Base-by-base conservation (phyloP, 2,329 filamentous ascomycete genomes). In the Anthostomella pinea region DNA sequence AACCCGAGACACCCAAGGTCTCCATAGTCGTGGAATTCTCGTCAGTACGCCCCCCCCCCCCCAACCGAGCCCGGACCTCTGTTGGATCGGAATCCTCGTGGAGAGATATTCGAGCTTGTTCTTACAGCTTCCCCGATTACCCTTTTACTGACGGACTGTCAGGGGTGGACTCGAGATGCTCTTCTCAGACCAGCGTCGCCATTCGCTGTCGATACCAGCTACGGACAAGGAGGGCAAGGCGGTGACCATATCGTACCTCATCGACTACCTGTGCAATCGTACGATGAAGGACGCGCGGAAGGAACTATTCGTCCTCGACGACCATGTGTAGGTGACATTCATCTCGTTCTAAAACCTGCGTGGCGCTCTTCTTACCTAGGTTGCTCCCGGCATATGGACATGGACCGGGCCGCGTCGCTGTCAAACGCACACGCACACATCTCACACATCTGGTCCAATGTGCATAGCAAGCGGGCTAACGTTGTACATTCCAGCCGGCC, bases 131-230 rank as follows among this genome's bases (percentile, higher is more conserved):
- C 8, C 23, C 15, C 8, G 36, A 33, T 33, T 22, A 24, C 27
- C n/a, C n/a, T n/a, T n/a, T n/a, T 25, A 39, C 44, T 46, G 40
- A 39, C 40, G 38, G 39, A 39, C 38, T 27, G 16, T 29, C 52
- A 90, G 93, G 48, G 93, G 93, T 45, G 93, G 93, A 15, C 77
- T 98, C 13, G 93, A 98, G 67, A 85, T 95, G 69, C 82, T 98
- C 48, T 98, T 98, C 67, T 80, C 83, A 20, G 84, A 95, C 60
- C 72, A 88, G 64, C 79, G 83, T 38, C 84, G 81, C 51, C 86
- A 91, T 60, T 67, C 72, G 15, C 60, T 98, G 29, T 66, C 72
- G 3, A 63, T 97, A 26, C 87, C 91, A 14, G 65, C 75, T 19
- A 72, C 58, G 37, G 75, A 82, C 54, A 66, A 73, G 35, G 66